These are phyloP conservation scores for Rosa rugosa DNA, from an alignment of 306 rosid species.

Conservation along the genomic window DNA sequence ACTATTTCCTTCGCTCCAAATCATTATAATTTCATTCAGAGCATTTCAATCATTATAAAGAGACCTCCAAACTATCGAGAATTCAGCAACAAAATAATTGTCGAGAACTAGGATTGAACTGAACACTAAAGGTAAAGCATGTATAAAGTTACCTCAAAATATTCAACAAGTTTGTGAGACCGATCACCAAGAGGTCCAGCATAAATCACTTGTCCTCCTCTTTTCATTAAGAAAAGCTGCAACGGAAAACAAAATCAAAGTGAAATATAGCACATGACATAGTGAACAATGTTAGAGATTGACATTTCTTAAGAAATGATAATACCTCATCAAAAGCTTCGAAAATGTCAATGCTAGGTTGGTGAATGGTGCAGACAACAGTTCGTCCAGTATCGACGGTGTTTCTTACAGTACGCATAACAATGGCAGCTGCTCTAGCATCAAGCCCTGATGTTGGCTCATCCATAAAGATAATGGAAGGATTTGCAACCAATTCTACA, in stretches of 20 bases:
- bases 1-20: neutral
- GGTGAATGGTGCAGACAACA: constrained; percentile 93
- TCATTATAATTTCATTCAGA: neutral
- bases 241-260: neutral
- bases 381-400: constrained; percentile 89
- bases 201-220: constrained; percentile 82
- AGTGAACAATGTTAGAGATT: neutral
- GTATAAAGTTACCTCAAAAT: constrained; percentile 51
- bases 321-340: constrained; percentile 86
- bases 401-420: constrained; percentile 90
- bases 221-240: constrained; percentile 70
- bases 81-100: neutral
- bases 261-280: neutral
- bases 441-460: constrained; percentile 95
- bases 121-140: neutral
- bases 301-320: neutral
- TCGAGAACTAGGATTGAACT: neutral
- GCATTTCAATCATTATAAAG: neutral
- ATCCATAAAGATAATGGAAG: constrained; percentile 92
- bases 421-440: constrained; percentile 92
- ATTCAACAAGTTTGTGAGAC: constrained; percentile 65
- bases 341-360: constrained; percentile 87
- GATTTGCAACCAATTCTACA: constrained; percentile 86
- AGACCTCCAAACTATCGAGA: neutral
- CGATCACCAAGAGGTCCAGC: constrained; percentile 71